Conservation (phyloP, 2,329 filamentous ascomycete genomes). For the Xylariales sp. region DNA sequence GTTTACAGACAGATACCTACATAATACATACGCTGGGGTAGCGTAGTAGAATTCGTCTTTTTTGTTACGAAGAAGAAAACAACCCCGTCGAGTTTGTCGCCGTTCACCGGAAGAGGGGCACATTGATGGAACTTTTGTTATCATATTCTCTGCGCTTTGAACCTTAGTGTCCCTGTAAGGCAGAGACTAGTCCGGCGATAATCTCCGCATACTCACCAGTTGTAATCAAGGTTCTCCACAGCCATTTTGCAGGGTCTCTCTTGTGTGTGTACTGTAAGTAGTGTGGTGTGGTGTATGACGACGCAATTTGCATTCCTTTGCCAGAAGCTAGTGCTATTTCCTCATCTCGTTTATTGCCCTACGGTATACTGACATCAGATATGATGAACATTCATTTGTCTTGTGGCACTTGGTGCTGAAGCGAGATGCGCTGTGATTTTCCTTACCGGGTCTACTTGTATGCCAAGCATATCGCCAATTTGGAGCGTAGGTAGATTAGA, state of each 20-base stretch:
- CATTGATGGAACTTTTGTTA: slow-evolving; percentile 14
- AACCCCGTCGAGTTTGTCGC: background rate
- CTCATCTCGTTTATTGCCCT: slow-evolving; percentile 20
- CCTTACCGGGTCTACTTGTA: slow-evolving; percentile 21
- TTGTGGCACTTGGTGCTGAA: slow-evolving; percentile 29
- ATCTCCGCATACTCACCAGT: background rate
- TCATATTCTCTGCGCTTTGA: background rate
- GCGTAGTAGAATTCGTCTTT: background rate
- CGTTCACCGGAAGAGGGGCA: slow-evolving; percentile 4
- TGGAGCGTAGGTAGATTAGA: background rate
- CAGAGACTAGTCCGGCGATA: slow-evolving; percentile 9
- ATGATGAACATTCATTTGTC: slow-evolving; percentile 28
- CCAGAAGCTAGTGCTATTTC: slow-evolving; percentile 1
- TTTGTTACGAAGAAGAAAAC: background rate
- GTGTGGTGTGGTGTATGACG: background rate
- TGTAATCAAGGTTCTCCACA: slow-evolving; percentile 16
- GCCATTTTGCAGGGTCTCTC: slow-evolving; percentile 6
- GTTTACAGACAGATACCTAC: too few species aligned
- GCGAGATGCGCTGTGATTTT: slow-evolving; percentile 33
- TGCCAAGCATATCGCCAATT: slow-evolving; percentile 25
- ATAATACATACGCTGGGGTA: too few species aligned
- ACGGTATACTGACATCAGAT: background rate
- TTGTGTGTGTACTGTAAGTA: too few species aligned
- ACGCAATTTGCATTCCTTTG: slow-evolving; percentile 11
- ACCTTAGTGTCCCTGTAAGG: background rate